Evolutionary conservation across 2,329 filamentous ascomycete genomes (phyloP).

Genomic region (Talaromyces marneffei): DNA sequence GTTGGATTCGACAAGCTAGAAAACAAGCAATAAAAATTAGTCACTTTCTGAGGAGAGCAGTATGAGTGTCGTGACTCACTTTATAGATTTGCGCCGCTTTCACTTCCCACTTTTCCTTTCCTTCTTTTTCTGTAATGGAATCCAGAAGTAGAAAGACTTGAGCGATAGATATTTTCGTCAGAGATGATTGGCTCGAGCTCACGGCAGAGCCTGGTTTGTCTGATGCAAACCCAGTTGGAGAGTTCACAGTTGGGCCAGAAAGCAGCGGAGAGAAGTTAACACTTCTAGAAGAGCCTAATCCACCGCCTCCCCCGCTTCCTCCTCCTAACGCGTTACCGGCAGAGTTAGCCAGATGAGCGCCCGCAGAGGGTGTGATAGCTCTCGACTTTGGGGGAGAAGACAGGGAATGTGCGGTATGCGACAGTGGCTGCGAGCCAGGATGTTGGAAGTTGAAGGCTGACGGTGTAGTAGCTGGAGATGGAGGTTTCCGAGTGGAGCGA

Average conservation of each 20-base stretch:
- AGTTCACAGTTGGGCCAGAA: constrained; percentile 51
- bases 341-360: constrained; percentile 52
- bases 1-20: constrained; percentile 87
- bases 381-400: constrained; percentile 51
- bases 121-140: constrained; percentile 91
- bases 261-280: constrained; percentile 56
- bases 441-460: constrained; percentile 51
- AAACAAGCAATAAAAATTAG: not conserved
- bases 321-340: constrained; percentile 49
- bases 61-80: constrained; percentile 47
- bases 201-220: constrained; percentile 41
- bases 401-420: constrained; percentile 48
- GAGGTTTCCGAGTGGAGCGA: constrained; percentile 48
- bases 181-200: constrained; percentile 51
- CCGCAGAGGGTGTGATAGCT: constrained; percentile 50
- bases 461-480: constrained; percentile 50
- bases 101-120: constrained; percentile 82
- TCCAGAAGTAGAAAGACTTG: constrained; percentile 93
- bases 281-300: constrained; percentile 52
- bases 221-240: constrained; percentile 48
- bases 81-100: constrained; percentile 89
- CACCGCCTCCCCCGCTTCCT: constrained; percentile 46
- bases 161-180: constrained; percentile 90
- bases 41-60: not conserved
- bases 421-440: constrained; percentile 50